phyloP scores from a whole-genome alignment of 2,329 filamentous ascomycete genomes.

The Fusarium tanahbumbuense region DNA sequence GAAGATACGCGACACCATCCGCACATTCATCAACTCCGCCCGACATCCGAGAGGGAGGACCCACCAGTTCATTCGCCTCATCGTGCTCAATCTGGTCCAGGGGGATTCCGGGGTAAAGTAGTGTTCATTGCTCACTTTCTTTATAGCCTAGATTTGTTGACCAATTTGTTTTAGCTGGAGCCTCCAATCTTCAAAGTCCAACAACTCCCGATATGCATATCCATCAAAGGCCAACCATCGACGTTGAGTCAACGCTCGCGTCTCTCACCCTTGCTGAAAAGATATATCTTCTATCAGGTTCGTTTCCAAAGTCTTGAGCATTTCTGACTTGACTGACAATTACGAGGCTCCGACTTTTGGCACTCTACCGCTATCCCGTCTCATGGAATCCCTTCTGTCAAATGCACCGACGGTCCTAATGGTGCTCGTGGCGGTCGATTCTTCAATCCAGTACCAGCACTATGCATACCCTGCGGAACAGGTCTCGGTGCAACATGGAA shows the following conservation, averaged over 20 bases:
- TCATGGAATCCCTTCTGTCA: neutral
- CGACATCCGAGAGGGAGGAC: slow-evolving; percentile 9
- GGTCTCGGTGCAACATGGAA: slow-evolving; percentile 54
- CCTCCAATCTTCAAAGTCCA: neutral
- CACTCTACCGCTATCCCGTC: slow-evolving; percentile 4
- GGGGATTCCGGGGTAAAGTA: neutral
- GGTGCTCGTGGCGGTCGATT: slow-evolving; percentile 29
- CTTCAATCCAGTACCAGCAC: slow-evolving; percentile 26
- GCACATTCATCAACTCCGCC: neutral
- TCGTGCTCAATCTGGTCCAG: neutral
- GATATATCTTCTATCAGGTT: slow-evolving; percentile 23
- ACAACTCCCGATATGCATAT: slow-evolving; percentile 7
- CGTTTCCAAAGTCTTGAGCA: accelerated
- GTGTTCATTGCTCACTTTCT: neutral
- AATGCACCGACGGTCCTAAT: slow-evolving; percentile 33
- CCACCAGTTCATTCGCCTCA: neutral
- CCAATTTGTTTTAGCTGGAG: no score
- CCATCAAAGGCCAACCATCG: slow-evolving; percentile 10
- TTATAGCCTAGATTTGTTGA: neutral
- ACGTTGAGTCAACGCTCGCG: slow-evolving; percentile 17
- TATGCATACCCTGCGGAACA: slow-evolving; percentile 41
- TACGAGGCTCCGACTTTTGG: slow-evolving; percentile 17
- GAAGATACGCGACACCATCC: no score
- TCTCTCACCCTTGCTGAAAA: slow-evolving; percentile 24
- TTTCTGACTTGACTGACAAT: neutral